phyloP scores from a whole-genome alignment of 495 filamentous ascomycete species.

The Opeltia flavorubescens region DNA sequence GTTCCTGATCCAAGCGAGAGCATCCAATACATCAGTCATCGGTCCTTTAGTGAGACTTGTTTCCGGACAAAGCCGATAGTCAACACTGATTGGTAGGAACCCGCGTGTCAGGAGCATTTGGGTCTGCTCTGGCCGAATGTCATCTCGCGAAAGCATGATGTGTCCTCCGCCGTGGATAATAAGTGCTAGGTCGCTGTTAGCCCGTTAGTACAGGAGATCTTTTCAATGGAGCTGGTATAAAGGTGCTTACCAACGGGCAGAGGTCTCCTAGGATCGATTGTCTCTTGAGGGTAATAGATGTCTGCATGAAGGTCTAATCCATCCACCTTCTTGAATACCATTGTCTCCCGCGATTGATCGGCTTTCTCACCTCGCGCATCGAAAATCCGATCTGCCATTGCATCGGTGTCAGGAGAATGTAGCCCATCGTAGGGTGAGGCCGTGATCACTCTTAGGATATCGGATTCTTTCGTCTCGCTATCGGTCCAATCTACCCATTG shows the following conservation, averaged over 20 bases:
- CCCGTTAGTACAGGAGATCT: too few relatives aligned
- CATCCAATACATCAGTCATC: conserved; percentile 35
- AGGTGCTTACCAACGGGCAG: neutral
- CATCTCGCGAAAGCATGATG: conserved; percentile 30
- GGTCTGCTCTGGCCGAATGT: conserved; percentile 29
- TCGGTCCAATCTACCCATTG: conserved; percentile 24
- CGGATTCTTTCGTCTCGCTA: conserved; percentile 16
- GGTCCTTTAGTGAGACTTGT: conserved; percentile 29
- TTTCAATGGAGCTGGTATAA: neutral
- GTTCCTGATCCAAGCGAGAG: conserved; percentile 16
- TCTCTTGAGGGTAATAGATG: conserved; percentile 28
- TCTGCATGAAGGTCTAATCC: conserved; percentile 25
- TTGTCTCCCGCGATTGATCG: conserved; percentile 16
- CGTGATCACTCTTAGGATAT: conserved; percentile 17
- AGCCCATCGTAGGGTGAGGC: conserved; percentile 2
- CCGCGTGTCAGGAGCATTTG: conserved; percentile 23
- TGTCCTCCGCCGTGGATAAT: conserved; percentile 46
- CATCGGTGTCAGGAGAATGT: neutral
- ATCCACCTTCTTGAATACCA: conserved; percentile 20
- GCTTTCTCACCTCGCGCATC: neutral
- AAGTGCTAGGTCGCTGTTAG: conserved; percentile 24
- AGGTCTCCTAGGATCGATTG: neutral
- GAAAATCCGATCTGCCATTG: neutral
- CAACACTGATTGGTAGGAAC: conserved; percentile 37
- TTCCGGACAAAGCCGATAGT: conserved; percentile 46